Percentiles rank a stretch among this genome's conserved stretches.
phyloP scores from a whole-genome alignment of 495 filamentous ascomycete species.

The Daldinia grandis region DNA sequence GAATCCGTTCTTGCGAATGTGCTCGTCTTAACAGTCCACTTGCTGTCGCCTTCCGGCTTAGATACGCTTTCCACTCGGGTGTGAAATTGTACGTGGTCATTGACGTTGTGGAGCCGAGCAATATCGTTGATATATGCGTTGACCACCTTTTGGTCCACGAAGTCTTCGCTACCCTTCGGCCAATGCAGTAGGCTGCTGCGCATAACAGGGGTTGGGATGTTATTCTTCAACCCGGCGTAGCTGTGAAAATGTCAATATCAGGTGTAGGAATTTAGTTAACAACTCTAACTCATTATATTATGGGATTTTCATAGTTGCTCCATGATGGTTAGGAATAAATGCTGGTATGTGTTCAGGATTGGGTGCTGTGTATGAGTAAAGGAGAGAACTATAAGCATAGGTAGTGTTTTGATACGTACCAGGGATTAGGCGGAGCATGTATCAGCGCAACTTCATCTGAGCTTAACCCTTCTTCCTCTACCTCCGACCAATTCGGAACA shows the following conservation, averaged over 20 bases:
- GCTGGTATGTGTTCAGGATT: not conserved
- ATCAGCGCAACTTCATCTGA: slow-evolving; percentile 35
- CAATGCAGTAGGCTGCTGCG: slow-evolving; percentile 65
- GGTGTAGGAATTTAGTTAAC: not conserved
- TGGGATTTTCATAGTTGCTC: not conserved
- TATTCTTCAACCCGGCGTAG: slow-evolving; percentile 70
- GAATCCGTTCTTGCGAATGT: slow-evolving; percentile 42
- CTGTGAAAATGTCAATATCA: slow-evolving; percentile 51
- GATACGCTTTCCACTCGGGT: slow-evolving; percentile 64
- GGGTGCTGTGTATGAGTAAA: not conserved
- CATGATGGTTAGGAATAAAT: not conserved
- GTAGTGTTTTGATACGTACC: slow-evolving; percentile 21
- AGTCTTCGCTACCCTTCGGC: slow-evolving; percentile 65
- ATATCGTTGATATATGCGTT: slow-evolving; percentile 68
- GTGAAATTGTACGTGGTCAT: slow-evolving; percentile 60
- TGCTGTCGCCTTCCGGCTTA: slow-evolving; percentile 50
- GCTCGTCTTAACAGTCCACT: slow-evolving; percentile 61
- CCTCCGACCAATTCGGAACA: slow-evolving; percentile 45
- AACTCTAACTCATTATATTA: not conserved
- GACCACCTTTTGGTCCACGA: slow-evolving; percentile 63
- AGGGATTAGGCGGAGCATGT: slow-evolving; percentile 52
- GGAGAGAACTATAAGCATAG: not conserved
- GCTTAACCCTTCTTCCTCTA: slow-evolving; percentile 34
- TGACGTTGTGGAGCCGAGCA: slow-evolving; percentile 57
- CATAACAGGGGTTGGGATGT: slow-evolving; percentile 70